Evolutionary conservation across 345 rosid genomes (phyloP).

Genomic region (Raphanus sativus): DNA sequence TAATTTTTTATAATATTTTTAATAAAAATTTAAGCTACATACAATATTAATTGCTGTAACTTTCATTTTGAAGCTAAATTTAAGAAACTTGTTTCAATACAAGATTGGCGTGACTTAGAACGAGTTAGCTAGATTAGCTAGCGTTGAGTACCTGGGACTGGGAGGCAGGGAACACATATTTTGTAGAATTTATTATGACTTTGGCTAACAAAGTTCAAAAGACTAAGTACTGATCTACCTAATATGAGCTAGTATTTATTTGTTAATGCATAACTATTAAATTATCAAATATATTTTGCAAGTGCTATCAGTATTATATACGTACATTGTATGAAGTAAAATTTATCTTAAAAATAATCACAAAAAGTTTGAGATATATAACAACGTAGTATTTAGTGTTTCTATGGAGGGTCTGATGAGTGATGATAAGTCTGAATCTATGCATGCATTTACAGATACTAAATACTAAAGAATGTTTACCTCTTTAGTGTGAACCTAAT

Average conservation of each 20-base stretch:
- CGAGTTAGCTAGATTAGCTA: background rate
- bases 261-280: background rate
- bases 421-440: background rate
- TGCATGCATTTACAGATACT: background rate
- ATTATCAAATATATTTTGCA: background rate
- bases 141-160: background rate
- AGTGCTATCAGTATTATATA: background rate
- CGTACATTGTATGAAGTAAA: background rate
- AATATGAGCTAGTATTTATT: background rate
- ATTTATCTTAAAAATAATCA: background rate
- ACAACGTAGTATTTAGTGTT: background rate
- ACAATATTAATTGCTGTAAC: background rate
- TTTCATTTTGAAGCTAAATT: too few relatives aligned
- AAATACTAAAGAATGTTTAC: background rate
- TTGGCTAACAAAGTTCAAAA: background rate
- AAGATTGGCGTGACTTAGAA: too few relatives aligned
- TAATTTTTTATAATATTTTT: background rate
- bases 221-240: background rate
- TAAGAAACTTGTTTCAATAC: too few relatives aligned
- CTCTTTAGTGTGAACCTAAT: slow-evolving; percentile 19
- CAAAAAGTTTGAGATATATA: background rate
- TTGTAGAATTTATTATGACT: background rate
- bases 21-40: too few relatives aligned
- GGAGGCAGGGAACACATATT: background rate
- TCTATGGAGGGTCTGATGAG: background rate